phyloP scores from a whole-genome alignment of 2,329 filamentous ascomycete species.

The Ophiostoma piceae region DNA sequence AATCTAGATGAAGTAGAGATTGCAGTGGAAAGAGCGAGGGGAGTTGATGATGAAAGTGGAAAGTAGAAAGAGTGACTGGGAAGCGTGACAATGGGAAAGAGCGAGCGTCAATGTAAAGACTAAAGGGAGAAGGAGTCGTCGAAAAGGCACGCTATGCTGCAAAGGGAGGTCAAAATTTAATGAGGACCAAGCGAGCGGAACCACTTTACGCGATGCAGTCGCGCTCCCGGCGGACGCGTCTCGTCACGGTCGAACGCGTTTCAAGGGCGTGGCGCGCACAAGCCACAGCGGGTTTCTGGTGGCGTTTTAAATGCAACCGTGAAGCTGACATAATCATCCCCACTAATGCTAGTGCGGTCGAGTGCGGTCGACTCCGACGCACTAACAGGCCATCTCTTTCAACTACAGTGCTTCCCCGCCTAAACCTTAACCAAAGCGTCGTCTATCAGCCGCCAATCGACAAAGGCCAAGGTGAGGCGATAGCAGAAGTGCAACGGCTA shows the following conservation, averaged over 20 bases:
- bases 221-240: background rate
- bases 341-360: background rate
- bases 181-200: conserved; percentile 14
- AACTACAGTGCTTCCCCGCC: background rate
- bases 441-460: conserved; percentile 2
- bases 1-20: background rate
- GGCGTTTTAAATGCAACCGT: too few relatives aligned
- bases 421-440: background rate
- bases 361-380: conserved; percentile 2
- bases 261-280: conserved; percentile 17
- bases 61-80: background rate
- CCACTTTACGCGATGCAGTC: conserved; percentile 24
- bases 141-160: conserved; percentile 20
- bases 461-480: background rate
- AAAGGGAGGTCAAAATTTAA: conserved; percentile 20
- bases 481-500: background rate
- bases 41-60: conserved; percentile 9
- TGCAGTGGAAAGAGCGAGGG: conserved; percentile 11
- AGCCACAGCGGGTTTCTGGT: conserved; percentile 11
- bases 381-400: background rate
- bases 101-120: conserved; percentile 1
- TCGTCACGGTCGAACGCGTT: conserved; percentile 18
- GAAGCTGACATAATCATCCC: background rate
- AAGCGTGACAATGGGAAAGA: conserved; percentile 11
- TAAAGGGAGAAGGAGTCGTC: conserved; percentile 14